A percentile compares a stretch with the other conserved stretches of the same genome.
These are phyloP conservation scores for Aspergillus sp. DNA, from an alignment of 2,329 filamentous ascomycete species.

Conservation along the genomic window DNA sequence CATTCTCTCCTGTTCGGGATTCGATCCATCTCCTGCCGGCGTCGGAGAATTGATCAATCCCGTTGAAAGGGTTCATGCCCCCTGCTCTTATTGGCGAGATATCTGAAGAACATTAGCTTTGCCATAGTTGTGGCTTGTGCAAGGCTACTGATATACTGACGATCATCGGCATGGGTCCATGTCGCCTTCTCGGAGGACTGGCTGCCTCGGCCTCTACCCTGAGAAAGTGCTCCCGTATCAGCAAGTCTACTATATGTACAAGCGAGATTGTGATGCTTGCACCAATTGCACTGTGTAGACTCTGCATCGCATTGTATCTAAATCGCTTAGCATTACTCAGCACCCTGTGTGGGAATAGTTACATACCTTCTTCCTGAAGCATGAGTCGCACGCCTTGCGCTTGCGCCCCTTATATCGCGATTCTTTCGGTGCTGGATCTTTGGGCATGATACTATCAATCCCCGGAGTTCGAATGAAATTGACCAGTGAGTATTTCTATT, in stretches of 20 bases:
- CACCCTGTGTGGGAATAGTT: background rate
- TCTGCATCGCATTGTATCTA: slow-evolving; percentile 12
- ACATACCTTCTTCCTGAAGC: slow-evolving; percentile 3
- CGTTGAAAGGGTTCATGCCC: background rate
- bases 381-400: slow-evolving; percentile 3
- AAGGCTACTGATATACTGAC: background rate
- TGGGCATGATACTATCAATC: background rate
- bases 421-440: background rate
- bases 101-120: background rate
- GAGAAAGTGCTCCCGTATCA: background rate
- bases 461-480: background rate
- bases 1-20: slow-evolving; percentile 1
- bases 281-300: slow-evolving; percentile 12
- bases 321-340: background rate
- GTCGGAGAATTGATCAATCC: background rate
- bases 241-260: slow-evolving; percentile 11
- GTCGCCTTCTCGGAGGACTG: background rate
- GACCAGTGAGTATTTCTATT: background rate
- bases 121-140: accelerated
- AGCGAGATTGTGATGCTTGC: slow-evolving; percentile 11
- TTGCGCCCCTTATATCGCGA: background rate
- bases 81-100: background rate
- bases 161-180: background rate
- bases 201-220: background rate
- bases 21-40: slow-evolving; percentile 4